phyloP scores from a whole-genome alignment of 441 rosid species.

The Codiaeum variegatum region DNA sequence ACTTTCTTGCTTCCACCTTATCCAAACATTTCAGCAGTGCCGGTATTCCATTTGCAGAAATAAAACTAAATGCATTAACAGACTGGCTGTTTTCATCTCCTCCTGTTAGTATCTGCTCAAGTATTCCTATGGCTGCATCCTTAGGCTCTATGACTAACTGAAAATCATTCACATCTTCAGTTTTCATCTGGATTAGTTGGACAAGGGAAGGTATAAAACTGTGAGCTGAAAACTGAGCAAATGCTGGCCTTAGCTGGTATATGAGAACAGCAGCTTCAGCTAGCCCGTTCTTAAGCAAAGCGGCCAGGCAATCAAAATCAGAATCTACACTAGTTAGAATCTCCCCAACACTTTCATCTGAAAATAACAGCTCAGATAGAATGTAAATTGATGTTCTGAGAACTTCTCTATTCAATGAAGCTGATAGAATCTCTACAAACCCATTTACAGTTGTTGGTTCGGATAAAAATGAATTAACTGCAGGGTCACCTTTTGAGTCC shows the following conservation, averaged over 20 bases:
- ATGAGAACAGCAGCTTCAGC: conserved; percentile 57
- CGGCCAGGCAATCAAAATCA: conserved; percentile 57
- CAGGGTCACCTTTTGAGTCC: conserved; percentile 52
- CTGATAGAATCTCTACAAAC: conserved; percentile 50
- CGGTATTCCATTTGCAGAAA: conserved; percentile 50
- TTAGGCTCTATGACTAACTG: conserved; percentile 44
- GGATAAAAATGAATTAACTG: conserved; percentile 48
- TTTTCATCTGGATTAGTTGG: conserved; percentile 35
- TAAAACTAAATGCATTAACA: conserved; percentile 37
- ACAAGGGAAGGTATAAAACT: conserved; percentile 50
- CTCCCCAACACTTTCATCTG: conserved; percentile 46
- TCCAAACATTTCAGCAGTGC: conserved; percentile 47
- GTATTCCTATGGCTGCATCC: conserved; percentile 51
- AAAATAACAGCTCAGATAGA: conserved; percentile 43
- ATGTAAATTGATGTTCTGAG: conserved; percentile 43
- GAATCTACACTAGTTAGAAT: conserved; percentile 53
- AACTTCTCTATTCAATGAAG: conserved; percentile 52
- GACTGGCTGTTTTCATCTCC: conserved; percentile 48
- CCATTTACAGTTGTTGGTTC: conserved; percentile 52
- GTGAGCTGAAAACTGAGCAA: conserved; percentile 47
- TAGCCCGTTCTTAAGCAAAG: conserved; percentile 56
- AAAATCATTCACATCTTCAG: conserved; percentile 36
- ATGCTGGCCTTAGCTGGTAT: conserved; percentile 50
- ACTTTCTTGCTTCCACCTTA: conserved; percentile 42
- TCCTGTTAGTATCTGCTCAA: conserved; percentile 55